Evolutionary conservation across 2,329 filamentous ascomycete species (phyloP), one percentile per base, ranked within the genome.

Genomic region (Alternaria gaisen): DNA sequence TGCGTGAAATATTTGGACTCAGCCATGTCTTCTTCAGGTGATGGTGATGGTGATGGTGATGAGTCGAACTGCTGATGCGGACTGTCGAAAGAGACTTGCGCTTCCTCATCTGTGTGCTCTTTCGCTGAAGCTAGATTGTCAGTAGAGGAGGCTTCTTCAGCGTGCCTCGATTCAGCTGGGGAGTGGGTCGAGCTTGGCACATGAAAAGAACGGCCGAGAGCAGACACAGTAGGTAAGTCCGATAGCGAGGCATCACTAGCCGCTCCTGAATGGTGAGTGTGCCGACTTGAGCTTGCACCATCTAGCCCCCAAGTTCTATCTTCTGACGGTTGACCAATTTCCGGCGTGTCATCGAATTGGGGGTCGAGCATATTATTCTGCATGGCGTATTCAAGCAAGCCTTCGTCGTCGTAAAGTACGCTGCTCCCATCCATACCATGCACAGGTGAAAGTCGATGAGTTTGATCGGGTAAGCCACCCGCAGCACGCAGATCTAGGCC

Each of bases 1-100:
- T 93, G 91, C 36, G 87, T 92, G 71, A 91, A 94, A 1, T 93
- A 72, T 41, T 87, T 89, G 5, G 92, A 94, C 63, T 80, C 69
- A 12, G 77, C 58, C 26, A 80, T 58, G 53, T 75, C 74, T 53
- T 74, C 63, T 16, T 66, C 64, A 18, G 44, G 16, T 11, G 56
- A 51, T 1, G 62, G 54, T 20, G 20, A 20, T 20, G 22, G 22
- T 26, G 24, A 24, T 24, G 24, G 24, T 22, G 56, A 57, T 6
- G 65, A 62, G 38, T 59, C 56, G 7, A 47, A 42, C n/a, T 56
- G 41, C 9, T 53, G 43, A 30, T 60, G 56, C 14, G 16, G 53
- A 34, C 51, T 56, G n/a, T 44, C 55, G 14, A 24, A 34, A 4
- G 58, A 46, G 18, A 48, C 60, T 9, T 54, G 58, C 16, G 28